Evolutionary conservation across 495 filamentous ascomycete species (phyloP), one percentile per base, ranked within the genome.

Genomic region (Penicillium mononematosum): DNA sequence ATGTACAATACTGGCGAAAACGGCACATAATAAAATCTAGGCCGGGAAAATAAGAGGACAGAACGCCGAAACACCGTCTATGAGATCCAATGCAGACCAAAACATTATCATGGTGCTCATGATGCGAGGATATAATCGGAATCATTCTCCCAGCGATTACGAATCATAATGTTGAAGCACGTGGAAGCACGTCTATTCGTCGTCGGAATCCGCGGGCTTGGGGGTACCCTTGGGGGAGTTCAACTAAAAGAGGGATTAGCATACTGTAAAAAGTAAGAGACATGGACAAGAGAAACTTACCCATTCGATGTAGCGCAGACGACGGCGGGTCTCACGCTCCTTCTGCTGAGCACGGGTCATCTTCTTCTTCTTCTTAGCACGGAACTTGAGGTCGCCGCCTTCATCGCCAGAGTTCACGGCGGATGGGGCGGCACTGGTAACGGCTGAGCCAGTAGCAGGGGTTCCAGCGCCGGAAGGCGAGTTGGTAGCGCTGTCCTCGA

Each of bases 341-440:
- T 98, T 98, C 65, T 91, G 58, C 76, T 98, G 92, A 71, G 88
- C 90, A 75, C 93, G 88, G 48, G 94, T 98, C 84, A 96, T 80
- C 90, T 98, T 98, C 86, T 93, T 96, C 88, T 96, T 97, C 82
- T 90, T 90, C 81, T 92, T 91, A 3, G 91, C 82, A 70, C 86
- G 87, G 85, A 98, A 98, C 72, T 94, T 91, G 78, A 98, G 82
- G 16, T 91, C 84, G 55, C 91, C 92, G 55, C 91, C 92, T 74
- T 98, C 95, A 4, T 79, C 88, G 9, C 89, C 94, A 44, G 82
- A 87, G 78, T 95, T 96, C 43, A 87, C 90, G 11, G 92, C 91
- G 12, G 84, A 88, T 8, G 81, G 81, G 5, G 82, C 83, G 34
- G 78, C 85, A 56, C 83, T 87, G 63, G 83, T 87, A 58, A 72